Conservation (phyloP, 306 rosid genomes). For the Aeschynomene evenia region DNA sequence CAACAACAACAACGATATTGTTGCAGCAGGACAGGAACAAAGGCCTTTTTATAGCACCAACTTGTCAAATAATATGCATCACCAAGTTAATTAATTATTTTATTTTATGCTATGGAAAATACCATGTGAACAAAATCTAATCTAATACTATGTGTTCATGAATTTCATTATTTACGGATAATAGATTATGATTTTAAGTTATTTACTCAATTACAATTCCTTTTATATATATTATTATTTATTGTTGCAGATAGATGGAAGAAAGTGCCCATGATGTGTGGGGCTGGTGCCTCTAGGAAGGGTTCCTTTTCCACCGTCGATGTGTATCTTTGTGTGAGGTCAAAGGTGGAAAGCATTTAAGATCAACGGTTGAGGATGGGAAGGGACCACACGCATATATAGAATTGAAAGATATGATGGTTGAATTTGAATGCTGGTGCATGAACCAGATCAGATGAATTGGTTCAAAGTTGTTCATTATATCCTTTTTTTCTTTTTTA, state of each 20-base stretch:
- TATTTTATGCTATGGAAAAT: background rate
- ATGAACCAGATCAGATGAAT: slow-evolving; percentile 48
- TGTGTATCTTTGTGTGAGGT: background rate
- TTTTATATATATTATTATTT: too few species aligned
- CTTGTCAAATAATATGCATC: too few species aligned
- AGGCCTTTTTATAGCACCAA: slow-evolving; percentile 46
- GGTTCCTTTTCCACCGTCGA: slow-evolving; percentile 31
- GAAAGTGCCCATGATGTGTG: slow-evolving; percentile 63
- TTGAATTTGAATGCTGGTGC: slow-evolving; percentile 46
- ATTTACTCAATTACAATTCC: too few species aligned
- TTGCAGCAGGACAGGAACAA: slow-evolving; percentile 45
- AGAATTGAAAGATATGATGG: slow-evolving; percentile 17
- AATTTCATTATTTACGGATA: too few species aligned
- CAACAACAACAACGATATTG: slow-evolving; percentile 19
- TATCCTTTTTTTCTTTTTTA: slow-evolving; percentile 35
- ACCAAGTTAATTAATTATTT: too few species aligned
- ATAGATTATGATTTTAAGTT: too few species aligned
- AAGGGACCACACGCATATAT: slow-evolving; percentile 34
- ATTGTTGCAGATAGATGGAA: slow-evolving; percentile 17
- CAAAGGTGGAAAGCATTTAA: slow-evolving; percentile 35
- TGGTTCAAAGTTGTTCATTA: background rate
- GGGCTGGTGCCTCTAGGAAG: slow-evolving; percentile 32
- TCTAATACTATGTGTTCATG: background rate
- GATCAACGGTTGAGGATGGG: slow-evolving; percentile 30
- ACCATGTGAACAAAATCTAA: background rate